Evolutionary conservation across 805 yeast genomes (phyloP).

Genomic region (Komagataella populi): DNA sequence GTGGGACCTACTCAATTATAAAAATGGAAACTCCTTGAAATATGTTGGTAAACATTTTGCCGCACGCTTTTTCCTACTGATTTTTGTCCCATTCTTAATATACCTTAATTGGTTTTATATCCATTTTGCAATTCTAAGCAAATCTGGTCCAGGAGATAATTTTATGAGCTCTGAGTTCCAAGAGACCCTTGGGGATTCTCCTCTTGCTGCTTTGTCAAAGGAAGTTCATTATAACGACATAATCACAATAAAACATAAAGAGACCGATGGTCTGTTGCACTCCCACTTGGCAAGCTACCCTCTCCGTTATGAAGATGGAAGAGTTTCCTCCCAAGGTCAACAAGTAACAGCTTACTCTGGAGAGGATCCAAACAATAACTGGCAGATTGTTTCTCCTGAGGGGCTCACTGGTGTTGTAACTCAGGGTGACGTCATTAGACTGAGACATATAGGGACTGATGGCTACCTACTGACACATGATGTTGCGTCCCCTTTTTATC

Average conservation of each 20-base stretch:
- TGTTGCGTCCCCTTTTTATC: slow-evolving; percentile 85
- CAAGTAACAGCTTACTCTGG: slow-evolving; percentile 69
- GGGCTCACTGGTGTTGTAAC: slow-evolving; percentile 30
- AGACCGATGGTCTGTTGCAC: slow-evolving; percentile 67
- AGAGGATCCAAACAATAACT: slow-evolving; percentile 56
- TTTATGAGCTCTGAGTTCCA: slow-evolving; percentile 96
- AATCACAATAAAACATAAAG: slow-evolving; percentile 69
- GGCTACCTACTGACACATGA: slow-evolving; percentile 81
- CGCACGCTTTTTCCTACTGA: slow-evolving; percentile 58
- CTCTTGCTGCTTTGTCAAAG: slow-evolving; percentile 56
- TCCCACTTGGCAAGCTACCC: slow-evolving; percentile 74
- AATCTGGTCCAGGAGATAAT: slow-evolving; percentile 91
- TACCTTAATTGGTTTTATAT: slow-evolving; percentile 86
- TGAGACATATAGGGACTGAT: slow-evolving; percentile 70
- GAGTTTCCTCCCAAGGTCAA: slow-evolving; percentile 88
- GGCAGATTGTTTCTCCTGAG: slow-evolving; percentile 70
- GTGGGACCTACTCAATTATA: slow-evolving; percentile 74
- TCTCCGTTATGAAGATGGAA: slow-evolving; percentile 88
- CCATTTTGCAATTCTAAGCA: slow-evolving; percentile 69
- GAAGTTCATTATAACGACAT: slow-evolving; percentile 65
- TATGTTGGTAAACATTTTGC: slow-evolving; percentile 55
- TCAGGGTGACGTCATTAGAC: slow-evolving; percentile 65
- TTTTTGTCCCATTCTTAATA: slow-evolving; percentile 68
- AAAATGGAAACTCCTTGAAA: slow-evolving; percentile 45
- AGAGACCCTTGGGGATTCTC: slow-evolving; percentile 78